A percentile compares a stretch with the other conserved stretches of the same genome.
Conservation (phyloP, 805 yeast genomes). For the Metahyphopichia silvanorum region DNA sequence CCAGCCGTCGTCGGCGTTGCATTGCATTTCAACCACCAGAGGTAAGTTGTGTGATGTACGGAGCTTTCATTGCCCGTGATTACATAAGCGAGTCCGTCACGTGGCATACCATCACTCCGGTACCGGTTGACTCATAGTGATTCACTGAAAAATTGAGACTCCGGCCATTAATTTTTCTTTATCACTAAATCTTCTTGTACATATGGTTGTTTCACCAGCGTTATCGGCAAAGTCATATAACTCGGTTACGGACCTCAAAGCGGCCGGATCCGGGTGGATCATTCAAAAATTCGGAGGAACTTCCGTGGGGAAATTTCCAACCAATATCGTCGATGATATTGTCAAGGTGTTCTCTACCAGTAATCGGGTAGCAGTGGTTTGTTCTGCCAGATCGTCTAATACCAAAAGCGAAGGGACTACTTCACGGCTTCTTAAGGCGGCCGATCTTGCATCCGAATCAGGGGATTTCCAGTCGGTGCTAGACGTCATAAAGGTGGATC, state of each 20-base stretch:
- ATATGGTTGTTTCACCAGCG: conserved; percentile 18
- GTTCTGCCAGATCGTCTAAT: conserved; percentile 90
- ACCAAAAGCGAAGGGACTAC: conserved; percentile 96
- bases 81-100: too few species aligned
- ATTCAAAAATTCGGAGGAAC: conserved; percentile 97
- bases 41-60: too few species aligned
- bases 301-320: conserved; percentile 91
- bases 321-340: conserved; percentile 78
- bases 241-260: conserved; percentile 37
- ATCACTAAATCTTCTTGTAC: background rate
- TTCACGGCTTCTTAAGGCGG: conserved; percentile 77
- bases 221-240: conserved; percentile 30
- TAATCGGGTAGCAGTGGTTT: conserved; percentile 84
- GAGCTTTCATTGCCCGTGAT: too few species aligned
- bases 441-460: conserved; percentile 68
- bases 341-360: conserved; percentile 61
- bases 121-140: too few species aligned
- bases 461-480: conserved; percentile 58
- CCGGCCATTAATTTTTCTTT: too few species aligned
- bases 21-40: too few species aligned
- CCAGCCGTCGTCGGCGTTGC: too few species aligned
- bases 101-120: background rate
- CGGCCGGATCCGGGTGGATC: conserved; percentile 31
- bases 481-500: conserved; percentile 73
- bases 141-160: too few species aligned